Evolutionary conservation across 768 basidiomycete genomes (phyloP).

Genomic region (Sutorius australiensis): DNA sequence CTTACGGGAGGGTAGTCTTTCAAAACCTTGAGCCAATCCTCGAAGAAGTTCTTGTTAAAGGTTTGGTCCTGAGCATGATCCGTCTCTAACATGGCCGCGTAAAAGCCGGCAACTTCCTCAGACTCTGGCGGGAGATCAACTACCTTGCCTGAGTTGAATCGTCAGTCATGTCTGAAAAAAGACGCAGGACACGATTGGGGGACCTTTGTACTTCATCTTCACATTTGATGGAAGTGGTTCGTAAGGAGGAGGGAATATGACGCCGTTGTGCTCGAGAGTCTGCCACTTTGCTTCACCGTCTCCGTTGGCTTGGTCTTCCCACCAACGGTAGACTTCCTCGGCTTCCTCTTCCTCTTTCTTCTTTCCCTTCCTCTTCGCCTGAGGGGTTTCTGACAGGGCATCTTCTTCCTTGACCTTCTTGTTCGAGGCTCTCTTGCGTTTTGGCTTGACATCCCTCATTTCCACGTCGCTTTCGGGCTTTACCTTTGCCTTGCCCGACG

Average conservation of each 20-base stretch:
- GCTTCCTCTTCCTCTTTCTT: conserved; percentile 55
- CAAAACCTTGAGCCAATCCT: conserved; percentile 78
- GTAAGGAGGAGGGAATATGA: conserved; percentile 95
- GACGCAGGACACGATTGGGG: conserved; percentile 9
- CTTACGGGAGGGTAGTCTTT: conserved; percentile 81
- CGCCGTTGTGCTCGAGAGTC: conserved; percentile 92
- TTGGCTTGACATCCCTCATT: conserved; percentile 39
- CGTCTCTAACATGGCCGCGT: conserved; percentile 86
- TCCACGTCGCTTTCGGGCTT: conserved; percentile 53
- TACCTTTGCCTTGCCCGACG: conserved; percentile 32
- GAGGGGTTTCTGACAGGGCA: conserved; percentile 38
- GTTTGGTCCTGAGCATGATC: conserved; percentile 85
- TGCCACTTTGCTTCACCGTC: conserved; percentile 88
- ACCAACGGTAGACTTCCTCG: conserved; percentile 80
- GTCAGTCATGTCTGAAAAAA: conserved; percentile 14
- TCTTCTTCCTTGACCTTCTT: conserved; percentile 56
- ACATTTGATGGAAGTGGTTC: conserved; percentile 75
- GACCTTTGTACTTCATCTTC: conserved; percentile 96
- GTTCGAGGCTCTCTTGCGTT: conserved; percentile 42
- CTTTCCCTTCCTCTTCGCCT: conserved; percentile 53
- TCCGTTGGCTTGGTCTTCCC: conserved; percentile 72
- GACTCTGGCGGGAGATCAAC: conserved; percentile 79
- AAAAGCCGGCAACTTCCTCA: conserved; percentile 97
- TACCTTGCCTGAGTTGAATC: conserved; percentile 53
- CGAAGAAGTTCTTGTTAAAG: conserved; percentile 95